Evolutionary conservation across 1,284 basidiomycete genomes (phyloP).

Genomic region (Heterobasidion irregulare): DNA sequence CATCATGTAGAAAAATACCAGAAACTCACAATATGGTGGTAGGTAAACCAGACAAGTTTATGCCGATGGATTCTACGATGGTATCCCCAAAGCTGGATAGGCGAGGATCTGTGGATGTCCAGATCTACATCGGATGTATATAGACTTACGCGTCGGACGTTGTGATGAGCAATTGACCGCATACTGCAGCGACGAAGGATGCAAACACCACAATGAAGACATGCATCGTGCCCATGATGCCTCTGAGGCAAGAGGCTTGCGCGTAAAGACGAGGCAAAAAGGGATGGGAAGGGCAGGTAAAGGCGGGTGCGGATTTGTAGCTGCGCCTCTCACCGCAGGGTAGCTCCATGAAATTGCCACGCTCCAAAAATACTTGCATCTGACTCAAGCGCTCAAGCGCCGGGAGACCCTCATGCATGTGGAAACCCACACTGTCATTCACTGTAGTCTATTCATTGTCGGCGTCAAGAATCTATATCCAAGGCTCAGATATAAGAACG

Average conservation of each 20-base stretch:
- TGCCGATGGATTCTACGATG: constrained; percentile 43
- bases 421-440: no score
- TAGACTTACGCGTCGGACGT: constrained; percentile 6
- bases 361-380: no score
- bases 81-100: constrained; percentile 39
- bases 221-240: neutral
- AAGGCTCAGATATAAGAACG: no score
- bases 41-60: constrained; percentile 31
- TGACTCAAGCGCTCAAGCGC: no score
- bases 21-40: constrained; percentile 39
- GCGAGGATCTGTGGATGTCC: neutral
- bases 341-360: no score
- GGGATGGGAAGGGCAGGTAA: no score
- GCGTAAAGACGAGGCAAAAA: no score
- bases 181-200: neutral
- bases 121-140: neutral
- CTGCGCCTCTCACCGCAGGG: no score
- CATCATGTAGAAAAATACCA: neutral
- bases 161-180: constrained; percentile 5
- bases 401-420: no score
- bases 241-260: neutral
- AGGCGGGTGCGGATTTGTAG: no score
- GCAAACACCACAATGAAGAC: neutral
- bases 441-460: no score
- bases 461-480: no score